Evolutionary conservation across 371 early-diverging fungal genomes (phyloP), one percentile per base, ranked within the genome.

Genomic region (Mucor sp.): DNA sequence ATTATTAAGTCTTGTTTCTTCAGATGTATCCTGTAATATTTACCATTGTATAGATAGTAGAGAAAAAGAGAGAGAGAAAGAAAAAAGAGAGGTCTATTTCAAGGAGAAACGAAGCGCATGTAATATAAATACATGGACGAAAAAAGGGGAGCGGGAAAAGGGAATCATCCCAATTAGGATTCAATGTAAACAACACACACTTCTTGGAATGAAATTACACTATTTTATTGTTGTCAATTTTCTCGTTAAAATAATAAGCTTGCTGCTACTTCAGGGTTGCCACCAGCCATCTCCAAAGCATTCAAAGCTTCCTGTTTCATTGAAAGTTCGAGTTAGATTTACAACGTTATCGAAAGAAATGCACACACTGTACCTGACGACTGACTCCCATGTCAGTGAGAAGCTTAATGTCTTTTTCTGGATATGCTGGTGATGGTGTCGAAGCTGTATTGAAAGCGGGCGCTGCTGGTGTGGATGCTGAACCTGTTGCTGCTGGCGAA

Each of bases 241-340:
- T 30, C 11, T 32, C 11, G 60, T 74, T 81, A 78, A 62, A 94
- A 93, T 56, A 93, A 76, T 56, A 94, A 77, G 62, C 89, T 89
- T 4, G 95, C 97, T 6, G 98, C 98, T 39, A 93, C 55, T 63
- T 97, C 96, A 7, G 88, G 85, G 71, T 97, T 89, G 6, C 98
- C 98, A 19, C 86, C 87, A 23, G 93, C 85, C 35, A 88, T 90
- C 50, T 95, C 91, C 59, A 98, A 78, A 23, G 94, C 92, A 44
- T 83, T 74, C 56, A 97, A 87, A 2, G 94, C 97, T 70, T 94
- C 87, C 44, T 87, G 83, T 37, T 89, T 75, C 4, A 19, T 25
- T 19, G 0, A 47, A 17, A 19, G 8, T 12, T 37, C 17, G 47
- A 21, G n/a, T 47, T 5, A 47, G 47, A 6, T 37, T 37, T 14